These are phyloP conservation scores for Hymenoscyphus fraxineus DNA, from an alignment of 2,329 filamentous ascomycete species.

Conservation along the genomic window DNA sequence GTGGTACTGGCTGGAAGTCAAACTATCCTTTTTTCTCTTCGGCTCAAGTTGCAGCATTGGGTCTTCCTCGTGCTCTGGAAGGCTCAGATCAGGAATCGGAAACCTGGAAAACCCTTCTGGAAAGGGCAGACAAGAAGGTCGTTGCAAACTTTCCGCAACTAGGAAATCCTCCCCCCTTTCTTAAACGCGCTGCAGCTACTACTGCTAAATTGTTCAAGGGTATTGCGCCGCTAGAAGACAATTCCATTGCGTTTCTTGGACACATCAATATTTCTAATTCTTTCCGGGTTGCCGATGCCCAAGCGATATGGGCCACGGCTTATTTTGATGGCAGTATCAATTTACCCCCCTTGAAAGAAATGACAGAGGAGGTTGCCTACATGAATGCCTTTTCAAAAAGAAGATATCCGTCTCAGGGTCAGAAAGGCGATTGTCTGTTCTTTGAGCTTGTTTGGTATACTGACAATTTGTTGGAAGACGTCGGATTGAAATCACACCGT, in stretches of 20 bases:
- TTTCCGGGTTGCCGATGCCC: not conserved
- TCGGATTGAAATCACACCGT: not conserved
- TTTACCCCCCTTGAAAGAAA: not conserved
- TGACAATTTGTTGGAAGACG: not conserved
- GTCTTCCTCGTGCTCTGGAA: conserved; percentile 23
- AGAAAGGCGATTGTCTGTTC: not conserved
- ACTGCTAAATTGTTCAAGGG: not conserved
- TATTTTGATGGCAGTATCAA: not conserved
- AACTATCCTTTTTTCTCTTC: conserved; percentile 27
- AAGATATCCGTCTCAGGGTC: conserved; percentile 3
- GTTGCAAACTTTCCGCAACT: not conserved
- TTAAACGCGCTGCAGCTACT: not conserved
- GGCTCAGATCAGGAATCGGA: conserved; percentile 17
- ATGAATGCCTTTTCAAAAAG: conserved; percentile 9
- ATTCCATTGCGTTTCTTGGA: conserved; percentile 2
- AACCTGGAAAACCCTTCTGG: conserved; percentile 24
- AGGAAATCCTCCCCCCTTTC: not conserved
- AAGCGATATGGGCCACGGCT: conserved; percentile 7
- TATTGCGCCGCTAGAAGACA: not conserved
- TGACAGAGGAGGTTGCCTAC: not conserved
- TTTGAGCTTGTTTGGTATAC: conserved; percentile 2
- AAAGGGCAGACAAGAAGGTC: not conserved
- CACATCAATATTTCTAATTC: not conserved
- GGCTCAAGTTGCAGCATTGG: conserved; percentile 14
- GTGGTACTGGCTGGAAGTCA: conserved; percentile 29